Conservation (phyloP, 768 basidiomycete species). For the Panaeolus papilionaceus region DNA sequence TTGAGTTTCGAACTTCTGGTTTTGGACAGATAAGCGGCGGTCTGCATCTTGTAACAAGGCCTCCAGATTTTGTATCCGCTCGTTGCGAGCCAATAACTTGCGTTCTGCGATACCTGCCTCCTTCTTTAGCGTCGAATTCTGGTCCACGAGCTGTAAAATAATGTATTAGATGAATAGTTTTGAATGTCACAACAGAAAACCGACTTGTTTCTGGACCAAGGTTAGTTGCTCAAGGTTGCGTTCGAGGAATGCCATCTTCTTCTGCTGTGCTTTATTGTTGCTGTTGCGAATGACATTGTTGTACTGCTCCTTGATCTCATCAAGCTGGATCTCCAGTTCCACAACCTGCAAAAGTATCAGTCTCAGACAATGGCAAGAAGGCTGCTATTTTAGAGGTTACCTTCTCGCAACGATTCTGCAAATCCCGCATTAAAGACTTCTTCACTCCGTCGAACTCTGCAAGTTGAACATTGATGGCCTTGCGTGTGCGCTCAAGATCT, state of each 20-base stretch:
- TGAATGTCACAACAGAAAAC: constrained; percentile 25
- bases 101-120: constrained; percentile 97
- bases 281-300: constrained; percentile 98
- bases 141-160: constrained; percentile 85
- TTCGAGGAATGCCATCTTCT: constrained; percentile 99
- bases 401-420: constrained; percentile 99
- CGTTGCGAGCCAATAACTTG: constrained; percentile 94
- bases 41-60: constrained; percentile 92
- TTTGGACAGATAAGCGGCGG: constrained; percentile 88
- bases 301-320: constrained; percentile 99
- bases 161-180: constrained; percentile 20
- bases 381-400: constrained; percentile 43
- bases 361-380: neutral
- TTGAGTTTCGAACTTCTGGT: constrained; percentile 95
- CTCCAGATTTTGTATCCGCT: constrained; percentile 97
- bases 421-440: constrained; percentile 97
- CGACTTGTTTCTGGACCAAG: constrained; percentile 94
- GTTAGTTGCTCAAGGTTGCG: constrained; percentile 96
- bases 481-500: constrained; percentile 95
- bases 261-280: constrained; percentile 98
- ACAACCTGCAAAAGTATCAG: constrained; percentile 71
- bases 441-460: constrained; percentile 99
- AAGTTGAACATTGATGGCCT: constrained; percentile 96
- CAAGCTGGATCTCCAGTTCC: constrained; percentile 97
- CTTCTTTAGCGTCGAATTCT: constrained; percentile 96